Evolutionary conservation across 495 filamentous ascomycete species (phyloP).

Genomic region (Penicillium longicatenatum): DNA sequence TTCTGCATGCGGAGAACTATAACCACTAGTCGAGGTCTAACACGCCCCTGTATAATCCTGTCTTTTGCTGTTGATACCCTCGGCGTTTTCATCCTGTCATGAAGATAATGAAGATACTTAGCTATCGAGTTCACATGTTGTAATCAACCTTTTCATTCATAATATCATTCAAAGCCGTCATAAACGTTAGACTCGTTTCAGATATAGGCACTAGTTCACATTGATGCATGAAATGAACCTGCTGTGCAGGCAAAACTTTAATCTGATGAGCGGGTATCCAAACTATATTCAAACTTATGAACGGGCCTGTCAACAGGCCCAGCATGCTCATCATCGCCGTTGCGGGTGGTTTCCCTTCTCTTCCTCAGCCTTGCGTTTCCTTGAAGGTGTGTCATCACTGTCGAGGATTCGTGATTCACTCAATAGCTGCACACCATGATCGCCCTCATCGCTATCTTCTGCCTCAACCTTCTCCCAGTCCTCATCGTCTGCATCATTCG

Average conservation of each 20-base stretch:
- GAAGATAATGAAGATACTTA: background rate
- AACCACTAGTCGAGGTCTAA: slow-evolving; percentile 64
- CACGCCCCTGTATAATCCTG: background rate
- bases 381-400: slow-evolving; percentile 23
- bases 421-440: slow-evolving; percentile 39
- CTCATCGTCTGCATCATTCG: slow-evolving; percentile 30
- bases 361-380: slow-evolving; percentile 46
- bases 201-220: slow-evolving; percentile 2
- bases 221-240: slow-evolving; percentile 2
- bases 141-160: background rate
- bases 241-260: slow-evolving; percentile 13
- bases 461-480: slow-evolving; percentile 51
- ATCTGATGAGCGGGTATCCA: slow-evolving; percentile 20
- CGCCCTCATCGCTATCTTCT: slow-evolving; percentile 39
- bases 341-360: slow-evolving; percentile 20
- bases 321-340: slow-evolving; percentile 16
- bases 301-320: background rate
- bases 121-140: background rate
- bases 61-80: slow-evolving; percentile 23
- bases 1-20: slow-evolving; percentile 94
- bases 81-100: background rate
- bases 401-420: slow-evolving; percentile 36
- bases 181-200: background rate
- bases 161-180: background rate
- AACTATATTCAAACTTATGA: background rate